Base-by-base conservation (phyloP, 2,329 filamentous ascomycete species). In the Harringtonia aguacate region DNA sequence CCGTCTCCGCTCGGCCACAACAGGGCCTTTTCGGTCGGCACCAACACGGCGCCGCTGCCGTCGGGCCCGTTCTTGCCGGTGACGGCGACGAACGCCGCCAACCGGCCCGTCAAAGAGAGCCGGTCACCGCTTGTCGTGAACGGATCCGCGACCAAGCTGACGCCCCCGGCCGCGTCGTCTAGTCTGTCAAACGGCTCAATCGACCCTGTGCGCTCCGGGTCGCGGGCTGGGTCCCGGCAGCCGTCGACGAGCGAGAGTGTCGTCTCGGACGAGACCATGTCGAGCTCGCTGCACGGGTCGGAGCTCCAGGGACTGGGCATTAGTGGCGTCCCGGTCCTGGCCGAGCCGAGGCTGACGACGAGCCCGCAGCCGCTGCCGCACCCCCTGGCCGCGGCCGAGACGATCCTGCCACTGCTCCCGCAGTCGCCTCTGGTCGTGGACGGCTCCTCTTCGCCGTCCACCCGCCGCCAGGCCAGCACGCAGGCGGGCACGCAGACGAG, bases 1-100 rank as follows among this genome's bases (percentile, higher is more conserved):
- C 74, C 73, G 13, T 79, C 75, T 4, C 73, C 75, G 1, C 58
- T 74, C 2, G 69, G 72, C 4, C 72, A 75, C 46, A 57, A 61
- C 36, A 66, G 71, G 39, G 63, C 65, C 2, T 63, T 65, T 28
- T 68, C 70, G 0, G 53, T 61, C 0, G 66, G 62, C 4, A 64
- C 60, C 20, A 60, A 60, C 34, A 62, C 66, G 1, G 58, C 64
- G 1, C 61, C 69, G 3, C 52, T 67, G n/a, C 52, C 55, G n/a
- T 61, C 65, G 3, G 58, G 59, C 0, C 58, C 67, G 1, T 67
- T 68, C 37, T 48, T 63, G 1, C 46, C 47, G 0, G 46, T 42
- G 5, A 30, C 46, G 37, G 63, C 60, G 5, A 30, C 46, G 37
- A 63, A 59, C 36, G 63, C 17, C 8, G n/a, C 33, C 1, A 65